These are phyloP conservation scores for Byssochlamys sp. DNA, from an alignment of 2,329 filamentous ascomycete species.

Conservation along the genomic window DNA sequence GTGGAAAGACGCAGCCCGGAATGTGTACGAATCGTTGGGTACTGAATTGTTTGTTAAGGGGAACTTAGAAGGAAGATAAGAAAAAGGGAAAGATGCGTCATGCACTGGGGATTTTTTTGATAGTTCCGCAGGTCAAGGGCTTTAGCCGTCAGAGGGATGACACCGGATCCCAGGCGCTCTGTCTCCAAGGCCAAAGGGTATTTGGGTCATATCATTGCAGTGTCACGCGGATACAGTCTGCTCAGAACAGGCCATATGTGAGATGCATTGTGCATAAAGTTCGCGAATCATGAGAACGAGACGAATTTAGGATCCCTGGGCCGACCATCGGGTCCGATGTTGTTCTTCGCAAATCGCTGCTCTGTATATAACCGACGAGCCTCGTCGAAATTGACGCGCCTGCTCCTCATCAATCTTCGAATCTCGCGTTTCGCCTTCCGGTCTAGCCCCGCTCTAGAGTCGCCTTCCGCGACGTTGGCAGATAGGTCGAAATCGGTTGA, in stretches of 20 bases:
- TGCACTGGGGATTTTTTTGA: neutral
- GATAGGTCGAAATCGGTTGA: conserved; percentile 74
- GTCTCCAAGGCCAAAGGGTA: neutral
- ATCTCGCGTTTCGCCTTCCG: conserved; percentile 71
- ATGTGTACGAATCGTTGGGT: neutral
- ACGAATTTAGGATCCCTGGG: conserved; percentile 93
- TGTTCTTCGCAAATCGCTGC: conserved; percentile 72
- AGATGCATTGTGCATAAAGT: neutral
- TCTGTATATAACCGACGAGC: conserved; percentile 79
- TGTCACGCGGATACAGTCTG: neutral
- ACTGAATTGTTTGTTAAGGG: neutral
- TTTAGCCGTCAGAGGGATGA: neutral
- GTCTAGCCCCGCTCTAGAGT: conserved; percentile 72
- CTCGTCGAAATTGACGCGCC: conserved; percentile 77
- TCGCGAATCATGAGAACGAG: conserved; percentile 59
- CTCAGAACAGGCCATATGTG: conserved; percentile 1
- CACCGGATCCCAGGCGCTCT: neutral
- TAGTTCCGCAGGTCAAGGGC: neutral
- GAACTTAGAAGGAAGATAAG: conserved; percentile 2
- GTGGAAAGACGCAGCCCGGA: neutral
- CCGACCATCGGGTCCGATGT: conserved; percentile 76
- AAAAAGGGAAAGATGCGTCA: conserved; percentile 1
- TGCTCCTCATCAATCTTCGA: conserved; percentile 79
- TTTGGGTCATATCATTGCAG: neutral
- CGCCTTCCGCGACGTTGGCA: conserved; percentile 69